Conservation (phyloP, 2,329 filamentous ascomycete species). For the Amesomyces nigricolor region DNA sequence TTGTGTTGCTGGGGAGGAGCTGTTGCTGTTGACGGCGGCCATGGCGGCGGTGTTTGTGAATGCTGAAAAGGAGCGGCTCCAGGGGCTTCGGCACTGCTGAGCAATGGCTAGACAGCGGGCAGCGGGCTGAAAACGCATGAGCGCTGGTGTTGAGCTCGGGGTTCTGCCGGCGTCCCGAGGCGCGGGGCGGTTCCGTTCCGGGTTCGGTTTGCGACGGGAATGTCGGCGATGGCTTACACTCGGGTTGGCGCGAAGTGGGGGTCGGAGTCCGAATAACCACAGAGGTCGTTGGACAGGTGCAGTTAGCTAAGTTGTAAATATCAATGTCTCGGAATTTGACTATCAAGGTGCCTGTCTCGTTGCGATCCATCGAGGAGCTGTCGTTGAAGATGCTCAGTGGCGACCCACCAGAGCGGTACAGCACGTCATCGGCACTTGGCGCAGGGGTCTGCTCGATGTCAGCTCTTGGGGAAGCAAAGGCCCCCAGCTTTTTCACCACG, state of each 20-base stretch:
- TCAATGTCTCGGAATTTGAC: too few species aligned
- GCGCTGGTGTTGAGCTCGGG: background rate
- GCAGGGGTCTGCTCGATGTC: background rate
- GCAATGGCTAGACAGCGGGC: slow-evolving; percentile 25
- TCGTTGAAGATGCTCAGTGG: slow-evolving; percentile 1
- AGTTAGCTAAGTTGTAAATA: too few species aligned
- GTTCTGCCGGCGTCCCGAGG: background rate
- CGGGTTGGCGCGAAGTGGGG: background rate
- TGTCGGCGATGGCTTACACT: background rate
- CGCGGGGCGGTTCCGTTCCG: background rate
- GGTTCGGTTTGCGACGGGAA: slow-evolving; percentile 10
- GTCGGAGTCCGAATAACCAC: background rate
- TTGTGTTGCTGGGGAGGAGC: background rate
- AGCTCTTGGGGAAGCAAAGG: background rate
- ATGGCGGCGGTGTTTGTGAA: slow-evolving; percentile 15
- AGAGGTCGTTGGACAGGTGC: background rate
- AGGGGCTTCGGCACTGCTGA: slow-evolving; percentile 20
- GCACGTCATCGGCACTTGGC: slow-evolving; percentile 16
- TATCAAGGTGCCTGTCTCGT: too few species aligned
- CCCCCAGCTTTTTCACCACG: too few species aligned
- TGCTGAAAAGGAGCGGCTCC: slow-evolving; percentile 10
- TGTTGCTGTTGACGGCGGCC: slow-evolving; percentile 16
- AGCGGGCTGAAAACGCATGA: slow-evolving; percentile 25
- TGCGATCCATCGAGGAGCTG: background rate
- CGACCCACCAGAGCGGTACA: slow-evolving; percentile 1